Conservation (phyloP, 2,329 filamentous ascomycete species). For the Ambrosiella xylebori region DNA sequence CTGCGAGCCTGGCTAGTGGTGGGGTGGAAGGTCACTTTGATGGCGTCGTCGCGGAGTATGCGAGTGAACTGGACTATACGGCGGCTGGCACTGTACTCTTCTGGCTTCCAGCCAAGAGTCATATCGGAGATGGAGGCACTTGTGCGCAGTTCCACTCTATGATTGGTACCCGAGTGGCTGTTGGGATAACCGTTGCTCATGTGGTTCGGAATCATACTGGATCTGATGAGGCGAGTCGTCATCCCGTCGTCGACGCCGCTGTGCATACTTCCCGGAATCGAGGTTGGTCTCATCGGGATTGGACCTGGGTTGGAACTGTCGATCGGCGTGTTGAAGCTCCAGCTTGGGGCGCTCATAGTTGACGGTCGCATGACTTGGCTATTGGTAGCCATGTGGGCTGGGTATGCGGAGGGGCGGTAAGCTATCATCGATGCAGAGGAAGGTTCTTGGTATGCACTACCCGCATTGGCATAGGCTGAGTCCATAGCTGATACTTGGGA, state of each 20-base stretch:
- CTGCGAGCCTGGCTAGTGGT: conserved; percentile 61
- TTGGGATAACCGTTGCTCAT: conserved; percentile 52
- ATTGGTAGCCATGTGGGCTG: background rate
- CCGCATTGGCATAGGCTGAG: background rate
- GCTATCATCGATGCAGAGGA: background rate
- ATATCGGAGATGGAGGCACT: conserved; percentile 71
- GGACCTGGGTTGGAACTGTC: background rate
- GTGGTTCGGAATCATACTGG: conserved; percentile 20
- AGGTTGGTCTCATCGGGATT: background rate
- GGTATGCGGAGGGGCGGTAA: background rate
- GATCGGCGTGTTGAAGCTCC: conserved; percentile 1
- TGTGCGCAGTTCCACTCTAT: conserved; percentile 70
- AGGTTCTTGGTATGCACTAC: background rate
- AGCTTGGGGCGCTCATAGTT: conserved; percentile 22
- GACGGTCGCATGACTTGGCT: background rate
- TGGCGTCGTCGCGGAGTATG: conserved; percentile 62
- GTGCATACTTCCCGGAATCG: background rate
- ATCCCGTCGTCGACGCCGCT: background rate
- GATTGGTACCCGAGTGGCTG: conserved; percentile 24
- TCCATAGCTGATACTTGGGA: background rate
- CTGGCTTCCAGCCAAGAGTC: conserved; percentile 64
- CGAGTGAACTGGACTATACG: conserved; percentile 81
- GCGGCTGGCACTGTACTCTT: conserved; percentile 63
- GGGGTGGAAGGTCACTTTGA: conserved; percentile 63
- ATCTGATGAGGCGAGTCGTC: conserved; percentile 17